A percentile compares a stretch with the other conserved stretches of the same genome.
phyloP scores from a whole-genome alignment of 495 filamentous ascomycete genomes.

The Penicillium pulvis region DNA sequence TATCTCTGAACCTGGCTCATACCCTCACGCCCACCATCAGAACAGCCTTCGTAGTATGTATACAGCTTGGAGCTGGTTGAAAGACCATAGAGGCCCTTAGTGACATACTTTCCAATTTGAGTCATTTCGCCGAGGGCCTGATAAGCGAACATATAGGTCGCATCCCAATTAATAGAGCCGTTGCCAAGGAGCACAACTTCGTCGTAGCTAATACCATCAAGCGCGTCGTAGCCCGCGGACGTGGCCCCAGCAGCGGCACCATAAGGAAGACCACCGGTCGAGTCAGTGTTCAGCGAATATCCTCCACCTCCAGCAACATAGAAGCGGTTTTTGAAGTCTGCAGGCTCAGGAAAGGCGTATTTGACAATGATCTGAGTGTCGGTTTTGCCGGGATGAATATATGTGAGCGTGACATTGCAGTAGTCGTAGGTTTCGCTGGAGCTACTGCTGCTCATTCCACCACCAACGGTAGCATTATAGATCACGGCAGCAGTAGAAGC shows the following conservation, averaged over 20 bases:
- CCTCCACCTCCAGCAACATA: conserved; percentile 41
- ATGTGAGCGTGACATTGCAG: conserved; percentile 40
- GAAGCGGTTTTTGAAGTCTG: conserved; percentile 40
- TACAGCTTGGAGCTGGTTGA: conserved; percentile 30
- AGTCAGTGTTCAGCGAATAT: conserved; percentile 26
- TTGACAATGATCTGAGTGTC: conserved; percentile 33
- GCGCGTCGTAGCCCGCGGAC: conserved; percentile 42
- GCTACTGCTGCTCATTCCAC: conserved; percentile 3
- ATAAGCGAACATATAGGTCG: conserved; percentile 45
- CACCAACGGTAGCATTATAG: too few relatives aligned
- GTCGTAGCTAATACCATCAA: conserved; percentile 33
- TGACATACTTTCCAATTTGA: conserved; percentile 36
- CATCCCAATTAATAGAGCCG: conserved; percentile 47
- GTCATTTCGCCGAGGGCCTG: conserved; percentile 45
- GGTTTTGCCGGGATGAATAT: conserved; percentile 35
- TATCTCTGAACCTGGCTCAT: conserved; percentile 57
- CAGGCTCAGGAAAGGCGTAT: conserved; percentile 35
- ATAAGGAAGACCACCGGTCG: conserved; percentile 41
- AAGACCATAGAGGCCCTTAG: conserved; percentile 38
- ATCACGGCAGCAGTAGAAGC: conserved; percentile 22
- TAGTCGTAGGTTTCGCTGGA: conserved; percentile 31
- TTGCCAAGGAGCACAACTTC: conserved; percentile 40
- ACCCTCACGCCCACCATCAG: conserved; percentile 41
- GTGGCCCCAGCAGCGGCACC: conserved; percentile 42
- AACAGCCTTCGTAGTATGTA: conserved; percentile 43